Evolutionary conservation across 139 green algal species (phyloP).

Genomic region (Tetradesmus lagerheimii): DNA sequence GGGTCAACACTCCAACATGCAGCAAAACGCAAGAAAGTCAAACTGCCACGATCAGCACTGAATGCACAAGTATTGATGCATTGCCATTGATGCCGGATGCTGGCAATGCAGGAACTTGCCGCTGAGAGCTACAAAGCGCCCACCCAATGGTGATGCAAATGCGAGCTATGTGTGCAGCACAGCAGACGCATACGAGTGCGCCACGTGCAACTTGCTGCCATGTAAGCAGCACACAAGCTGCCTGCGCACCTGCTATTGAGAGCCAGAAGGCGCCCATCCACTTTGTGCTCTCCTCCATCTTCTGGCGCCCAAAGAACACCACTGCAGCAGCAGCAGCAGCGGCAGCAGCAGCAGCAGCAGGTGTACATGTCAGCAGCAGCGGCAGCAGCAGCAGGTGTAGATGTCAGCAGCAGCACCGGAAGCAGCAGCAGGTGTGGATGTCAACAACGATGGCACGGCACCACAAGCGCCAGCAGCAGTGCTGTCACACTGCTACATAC

Average conservation of each 20-base stretch:
- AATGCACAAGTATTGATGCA: no score
- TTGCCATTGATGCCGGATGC: no score
- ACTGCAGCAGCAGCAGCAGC: constrained; percentile 47
- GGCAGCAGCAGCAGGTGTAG: neutral
- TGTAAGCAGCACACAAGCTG: no score
- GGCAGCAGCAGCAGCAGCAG: neutral
- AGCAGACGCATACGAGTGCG: neutral
- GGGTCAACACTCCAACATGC: no score
- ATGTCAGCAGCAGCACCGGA: neutral
- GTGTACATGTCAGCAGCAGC: neutral
- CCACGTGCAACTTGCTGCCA: neutral
- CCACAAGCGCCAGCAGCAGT: no score
- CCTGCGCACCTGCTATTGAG: constrained; percentile 51
- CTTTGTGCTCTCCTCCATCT: constrained; percentile 62
- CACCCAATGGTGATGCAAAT: neutral
- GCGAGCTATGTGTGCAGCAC: neutral
- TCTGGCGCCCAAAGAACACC: constrained; percentile 70
- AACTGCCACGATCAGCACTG: no score
- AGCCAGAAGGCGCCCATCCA: constrained; percentile 79
- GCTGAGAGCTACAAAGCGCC: no score
- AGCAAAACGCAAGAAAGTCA: no score
- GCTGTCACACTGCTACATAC: no score
- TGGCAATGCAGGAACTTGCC: no score
- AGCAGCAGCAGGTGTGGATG: no score
- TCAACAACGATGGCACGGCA: no score